phyloP scores from a whole-genome alignment of 306 rosid genomes.

The Astragalus membranaceus region DNA sequence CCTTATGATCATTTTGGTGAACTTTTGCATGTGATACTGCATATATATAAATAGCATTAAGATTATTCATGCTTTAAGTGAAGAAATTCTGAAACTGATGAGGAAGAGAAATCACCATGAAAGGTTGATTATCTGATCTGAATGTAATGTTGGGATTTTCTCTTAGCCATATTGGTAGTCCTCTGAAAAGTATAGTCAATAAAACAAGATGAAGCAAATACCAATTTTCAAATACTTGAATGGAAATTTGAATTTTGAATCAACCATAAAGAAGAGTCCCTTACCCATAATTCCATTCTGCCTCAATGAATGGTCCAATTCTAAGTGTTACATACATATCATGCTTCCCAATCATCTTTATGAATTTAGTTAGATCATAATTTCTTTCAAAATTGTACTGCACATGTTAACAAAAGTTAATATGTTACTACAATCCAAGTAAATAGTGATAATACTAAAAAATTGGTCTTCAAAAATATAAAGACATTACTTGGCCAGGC shows the following conservation, averaged over 20 bases:
- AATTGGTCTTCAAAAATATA: not conserved
- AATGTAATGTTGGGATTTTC: constrained; percentile 3
- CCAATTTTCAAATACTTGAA: no score
- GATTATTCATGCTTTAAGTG: not conserved
- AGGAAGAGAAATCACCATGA: not conserved
- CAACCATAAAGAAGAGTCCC: not conserved
- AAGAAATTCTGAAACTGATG: not conserved
- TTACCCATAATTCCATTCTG: constrained; percentile 21
- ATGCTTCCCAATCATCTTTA: not conserved
- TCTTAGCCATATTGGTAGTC: constrained; percentile 9
- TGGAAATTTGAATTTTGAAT: not conserved
- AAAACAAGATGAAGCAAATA: not conserved
- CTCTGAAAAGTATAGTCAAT: not conserved
- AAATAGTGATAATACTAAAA: not conserved
- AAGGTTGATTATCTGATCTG: constrained; percentile 10
- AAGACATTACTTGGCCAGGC: constrained; percentile 4
- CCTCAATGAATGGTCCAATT: constrained; percentile 20
- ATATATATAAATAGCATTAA: not conserved
- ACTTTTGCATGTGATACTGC: not conserved
- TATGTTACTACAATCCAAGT: not conserved
- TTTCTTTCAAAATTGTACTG: constrained; percentile 18
- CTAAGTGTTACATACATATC: constrained; percentile 12
- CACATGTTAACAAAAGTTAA: not conserved
- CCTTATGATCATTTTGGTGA: constrained; percentile 1
- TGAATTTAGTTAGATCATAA: not conserved